Conservation (phyloP, 2,329 filamentous ascomycete genomes). For the Aureobasidium subglaciale region DNA sequence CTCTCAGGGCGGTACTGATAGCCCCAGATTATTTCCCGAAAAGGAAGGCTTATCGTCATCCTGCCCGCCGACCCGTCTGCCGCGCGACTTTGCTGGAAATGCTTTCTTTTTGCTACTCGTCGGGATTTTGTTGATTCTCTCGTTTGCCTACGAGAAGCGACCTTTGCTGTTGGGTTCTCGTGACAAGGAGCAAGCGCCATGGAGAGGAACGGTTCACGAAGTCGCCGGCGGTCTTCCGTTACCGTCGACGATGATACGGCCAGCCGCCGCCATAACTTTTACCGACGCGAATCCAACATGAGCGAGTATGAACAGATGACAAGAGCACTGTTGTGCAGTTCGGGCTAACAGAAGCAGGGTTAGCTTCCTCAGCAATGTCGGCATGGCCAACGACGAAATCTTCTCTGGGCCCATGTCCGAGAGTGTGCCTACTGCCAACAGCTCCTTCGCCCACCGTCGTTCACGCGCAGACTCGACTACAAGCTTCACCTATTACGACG, state of each 20-base stretch:
- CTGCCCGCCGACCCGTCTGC: neutral
- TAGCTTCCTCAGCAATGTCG: conserved; percentile 89
- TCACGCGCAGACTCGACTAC: conserved; percentile 73
- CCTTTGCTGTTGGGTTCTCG: neutral
- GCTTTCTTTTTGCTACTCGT: conserved; percentile 13
- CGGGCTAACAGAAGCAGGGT: conserved; percentile 33
- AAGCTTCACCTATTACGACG: conserved; percentile 81
- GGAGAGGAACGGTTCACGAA: conserved; percentile 10
- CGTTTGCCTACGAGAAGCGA: neutral
- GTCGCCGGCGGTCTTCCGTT: conserved; percentile 16
- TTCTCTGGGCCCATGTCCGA: conserved; percentile 92
- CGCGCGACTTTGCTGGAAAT: neutral
- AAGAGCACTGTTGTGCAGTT: neutral
- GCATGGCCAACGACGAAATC: conserved; percentile 95
- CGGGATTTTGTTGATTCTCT: neutral
- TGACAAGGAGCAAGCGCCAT: conserved; percentile 4
- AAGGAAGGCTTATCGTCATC: conserved; percentile 7
- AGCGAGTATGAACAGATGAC: conserved; percentile 46
- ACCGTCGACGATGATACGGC: conserved; percentile 14
- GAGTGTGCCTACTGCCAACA: conserved; percentile 87
- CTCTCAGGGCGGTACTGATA: too few species aligned
- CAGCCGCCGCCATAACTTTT: conserved; percentile 32
- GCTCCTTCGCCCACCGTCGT: conserved; percentile 83
- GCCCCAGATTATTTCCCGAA: conserved; percentile 8
- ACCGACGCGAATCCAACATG: conserved; percentile 61